These are phyloP conservation scores for Hansfordia pulvinata DNA, from an alignment of 2,329 filamentous ascomycete genomes.

Conservation along the genomic window DNA sequence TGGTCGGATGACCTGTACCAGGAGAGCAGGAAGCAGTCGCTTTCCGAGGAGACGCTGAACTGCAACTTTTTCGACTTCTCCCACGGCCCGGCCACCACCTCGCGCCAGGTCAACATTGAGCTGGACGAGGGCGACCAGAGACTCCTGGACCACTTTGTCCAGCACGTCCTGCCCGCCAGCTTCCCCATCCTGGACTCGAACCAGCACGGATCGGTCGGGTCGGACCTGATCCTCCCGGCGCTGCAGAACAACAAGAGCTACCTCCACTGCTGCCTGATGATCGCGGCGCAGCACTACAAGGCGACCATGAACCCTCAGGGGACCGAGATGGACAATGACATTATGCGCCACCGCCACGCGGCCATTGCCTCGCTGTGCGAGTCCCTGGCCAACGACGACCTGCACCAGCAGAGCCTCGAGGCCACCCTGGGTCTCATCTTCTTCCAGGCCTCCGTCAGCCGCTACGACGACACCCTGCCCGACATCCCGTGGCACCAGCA, in stretches of 20 bases:
- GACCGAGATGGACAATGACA: slow-evolving; percentile 75
- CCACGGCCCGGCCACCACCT: slow-evolving; percentile 48
- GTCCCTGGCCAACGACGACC: slow-evolving; percentile 62
- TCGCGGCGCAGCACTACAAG: slow-evolving; percentile 86
- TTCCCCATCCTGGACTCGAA: slow-evolving; percentile 89
- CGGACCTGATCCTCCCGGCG: slow-evolving; percentile 74
- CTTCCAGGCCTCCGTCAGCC: slow-evolving; percentile 85
- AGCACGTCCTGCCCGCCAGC: slow-evolving; percentile 73
- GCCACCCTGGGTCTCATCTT: slow-evolving; percentile 91
- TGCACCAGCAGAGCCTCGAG: slow-evolving; percentile 82
- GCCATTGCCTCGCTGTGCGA: slow-evolving; percentile 80
- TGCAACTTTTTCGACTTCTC: slow-evolving; percentile 76
- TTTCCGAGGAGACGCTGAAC: slow-evolving; percentile 52
- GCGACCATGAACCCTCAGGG: slow-evolving; percentile 51
- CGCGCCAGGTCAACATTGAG: slow-evolving; percentile 60
- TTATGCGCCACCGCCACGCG: slow-evolving; percentile 81
- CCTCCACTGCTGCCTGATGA: slow-evolving; percentile 88
- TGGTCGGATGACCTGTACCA: slow-evolving; percentile 59
- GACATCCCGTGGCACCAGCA: slow-evolving; percentile 97
- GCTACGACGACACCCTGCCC: slow-evolving; percentile 68
- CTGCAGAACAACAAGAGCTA: slow-evolving; percentile 88
- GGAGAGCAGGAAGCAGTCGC: slow-evolving; percentile 54
- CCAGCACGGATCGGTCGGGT: slow-evolving; percentile 68
- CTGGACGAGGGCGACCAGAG: slow-evolving; percentile 80
- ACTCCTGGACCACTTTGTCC: slow-evolving; percentile 81